These are phyloP conservation scores for Torulaspora delbrueckii DNA, from an alignment of 805 yeast species.

Conservation along the genomic window DNA sequence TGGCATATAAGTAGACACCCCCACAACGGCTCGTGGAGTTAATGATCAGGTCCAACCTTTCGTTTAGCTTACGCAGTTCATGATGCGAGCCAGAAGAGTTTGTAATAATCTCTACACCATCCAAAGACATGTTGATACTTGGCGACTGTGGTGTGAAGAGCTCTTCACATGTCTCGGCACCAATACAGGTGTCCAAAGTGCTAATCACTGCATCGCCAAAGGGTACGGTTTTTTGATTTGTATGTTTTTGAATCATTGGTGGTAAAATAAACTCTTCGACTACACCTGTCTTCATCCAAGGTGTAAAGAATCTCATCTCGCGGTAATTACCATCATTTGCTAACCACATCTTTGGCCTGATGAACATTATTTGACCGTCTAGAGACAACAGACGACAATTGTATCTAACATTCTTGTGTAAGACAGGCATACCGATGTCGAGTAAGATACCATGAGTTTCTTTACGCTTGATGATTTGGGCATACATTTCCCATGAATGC, in stretches of 20 bases:
- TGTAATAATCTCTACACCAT: slow-evolving; percentile 96
- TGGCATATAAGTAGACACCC: slow-evolving; percentile 88
- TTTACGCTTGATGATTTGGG: slow-evolving; percentile 61
- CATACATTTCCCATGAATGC: slow-evolving; percentile 94
- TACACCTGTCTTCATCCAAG: slow-evolving; percentile 79
- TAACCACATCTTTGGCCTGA: slow-evolving; percentile 87
- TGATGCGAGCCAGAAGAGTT: slow-evolving; percentile 98
- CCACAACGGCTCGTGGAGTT: slow-evolving; percentile 97
- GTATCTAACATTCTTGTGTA: slow-evolving; percentile 82
- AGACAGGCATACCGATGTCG: slow-evolving; percentile 92
- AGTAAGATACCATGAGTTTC: slow-evolving; percentile 71
- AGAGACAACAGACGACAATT: slow-evolving; percentile 84
- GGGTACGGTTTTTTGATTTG: slow-evolving; percentile 63
- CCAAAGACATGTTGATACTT: slow-evolving; percentile 83
- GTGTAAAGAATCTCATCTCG: slow-evolving; percentile 95
- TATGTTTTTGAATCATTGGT: slow-evolving; percentile 53
- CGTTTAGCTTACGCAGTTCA: slow-evolving; percentile 83
- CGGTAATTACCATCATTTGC: slow-evolving; percentile 98
- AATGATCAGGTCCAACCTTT: slow-evolving; percentile 75
- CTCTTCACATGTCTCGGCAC: slow-evolving; percentile 99
- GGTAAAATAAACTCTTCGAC: slow-evolving; percentile 76
- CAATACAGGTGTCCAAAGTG: slow-evolving; percentile 81
- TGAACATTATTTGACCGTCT: slow-evolving; percentile 72
- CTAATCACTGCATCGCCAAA: slow-evolving; percentile 90
- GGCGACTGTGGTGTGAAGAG: slow-evolving; percentile 95